Base-by-base conservation (phyloP, 768 basidiomycete species). In the Trametes sanguinea region DNA sequence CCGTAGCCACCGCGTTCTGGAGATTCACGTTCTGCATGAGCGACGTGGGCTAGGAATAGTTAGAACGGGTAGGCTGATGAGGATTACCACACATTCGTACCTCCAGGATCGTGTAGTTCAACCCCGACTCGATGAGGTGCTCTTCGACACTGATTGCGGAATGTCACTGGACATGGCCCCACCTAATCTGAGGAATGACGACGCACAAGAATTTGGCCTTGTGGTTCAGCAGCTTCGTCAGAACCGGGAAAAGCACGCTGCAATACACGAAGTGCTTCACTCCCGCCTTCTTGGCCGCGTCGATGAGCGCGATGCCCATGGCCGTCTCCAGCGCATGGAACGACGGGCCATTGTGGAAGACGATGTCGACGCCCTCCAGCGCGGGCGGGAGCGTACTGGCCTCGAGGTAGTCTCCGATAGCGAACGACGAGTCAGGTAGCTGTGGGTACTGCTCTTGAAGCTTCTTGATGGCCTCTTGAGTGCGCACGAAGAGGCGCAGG, bases 41-140 rank as follows among this genome's bases (percentile, higher is more conserved):
- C 29, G 72, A 71, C 9, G 72, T 72, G 13, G 76, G 75, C 71
- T 75, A 62, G 4, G 14, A 13, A 39, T 8, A 39, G 13, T 13
- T 7, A 7, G 13, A 39, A 39, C 8, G 8, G 39, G 7, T 0
- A 39, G 39, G 13, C 13, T 7, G 39, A 39, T 39, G 22, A 22
- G 22, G 22, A 22, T 22, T 22, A 22, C 22, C 22, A 39, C 11
- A 16, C 17, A 16, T 11, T 30, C 65, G 33, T 47, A 67, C 71
- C 68, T 74, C 67, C 22, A 76, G 70, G 51, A 78, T 75, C n/a
- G 76, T 77, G 63, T 75, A 76, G 46, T 69, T 63, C 45, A 77
- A 37, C 27, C 75, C 73, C 14, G 74, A 74, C 47, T 76, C 74
- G 46, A 75, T 69, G 8, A 78, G 72, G 37, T 76, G 73, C 54